Evolutionary conservation across 108 stramenopile species (phyloP).

Genomic region (Nitzschia sp.): DNA sequence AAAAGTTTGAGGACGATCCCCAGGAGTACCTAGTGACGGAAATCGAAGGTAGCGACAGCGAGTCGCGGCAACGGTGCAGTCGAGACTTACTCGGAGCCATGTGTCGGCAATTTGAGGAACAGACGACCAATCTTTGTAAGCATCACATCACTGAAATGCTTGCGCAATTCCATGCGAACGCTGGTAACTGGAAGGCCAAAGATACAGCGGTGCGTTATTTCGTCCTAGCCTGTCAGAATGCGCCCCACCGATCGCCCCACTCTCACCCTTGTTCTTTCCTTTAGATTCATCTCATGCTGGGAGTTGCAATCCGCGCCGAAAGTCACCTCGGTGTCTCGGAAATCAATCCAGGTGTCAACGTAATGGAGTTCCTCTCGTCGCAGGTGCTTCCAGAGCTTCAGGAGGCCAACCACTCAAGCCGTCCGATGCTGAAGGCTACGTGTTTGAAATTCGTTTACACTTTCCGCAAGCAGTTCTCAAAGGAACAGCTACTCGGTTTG

Average conservation of each 20-base stretch:
- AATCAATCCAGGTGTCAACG: slow-evolving; percentile 78
- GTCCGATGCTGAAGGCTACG: slow-evolving; percentile 93
- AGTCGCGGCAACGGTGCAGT: slow-evolving; percentile 91
- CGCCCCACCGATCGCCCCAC: too few species aligned
- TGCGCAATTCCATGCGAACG: slow-evolving; percentile 58
- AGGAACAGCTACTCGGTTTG: slow-evolving; percentile 62
- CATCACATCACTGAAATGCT: slow-evolving; percentile 88
- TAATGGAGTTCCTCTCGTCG: slow-evolving; percentile 87
- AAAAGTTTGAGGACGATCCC: slow-evolving; percentile 96
- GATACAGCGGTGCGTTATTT: slow-evolving; percentile 91
- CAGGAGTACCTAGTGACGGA: slow-evolving; percentile 95
- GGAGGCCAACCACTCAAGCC: slow-evolving; percentile 66
- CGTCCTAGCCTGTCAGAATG: not conserved
- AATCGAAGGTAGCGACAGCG: slow-evolving; percentile 94
- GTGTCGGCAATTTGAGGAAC: slow-evolving; percentile 89
- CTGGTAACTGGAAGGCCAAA: slow-evolving; percentile 85
- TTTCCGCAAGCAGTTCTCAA: slow-evolving; percentile 94
- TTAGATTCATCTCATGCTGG: slow-evolving; percentile 93
- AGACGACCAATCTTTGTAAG: slow-evolving; percentile 83
- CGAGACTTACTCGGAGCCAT: slow-evolving; percentile 92
- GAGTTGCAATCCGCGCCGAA: slow-evolving; percentile 84
- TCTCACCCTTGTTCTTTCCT: slow-evolving; percentile 13
- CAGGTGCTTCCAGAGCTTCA: slow-evolving; percentile 90
- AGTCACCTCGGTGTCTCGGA: slow-evolving; percentile 86
- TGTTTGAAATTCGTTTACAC: slow-evolving; percentile 92